A percentile compares a stretch with the other conserved stretches of the same genome.
Conservation (phyloP, 345 rosid species). For the Passiflora organensis region DNA sequence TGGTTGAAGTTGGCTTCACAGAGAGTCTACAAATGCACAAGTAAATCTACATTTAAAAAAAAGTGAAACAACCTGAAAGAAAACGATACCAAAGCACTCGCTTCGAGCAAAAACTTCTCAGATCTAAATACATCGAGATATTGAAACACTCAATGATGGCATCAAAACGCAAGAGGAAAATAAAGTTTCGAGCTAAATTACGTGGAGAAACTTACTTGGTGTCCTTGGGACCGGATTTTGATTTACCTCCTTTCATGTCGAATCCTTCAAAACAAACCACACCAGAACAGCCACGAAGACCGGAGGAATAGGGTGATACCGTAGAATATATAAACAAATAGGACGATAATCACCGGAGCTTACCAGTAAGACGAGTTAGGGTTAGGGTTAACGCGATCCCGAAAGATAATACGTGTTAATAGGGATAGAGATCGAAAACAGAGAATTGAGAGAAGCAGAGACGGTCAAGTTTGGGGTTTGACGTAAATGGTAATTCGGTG, state of each 20-base stretch:
- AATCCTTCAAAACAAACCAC: constrained; percentile 39
- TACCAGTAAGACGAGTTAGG: constrained; percentile 31
- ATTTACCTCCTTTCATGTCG: constrained; percentile 87
- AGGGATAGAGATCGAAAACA: not conserved
- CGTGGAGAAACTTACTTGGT: constrained; percentile 44
- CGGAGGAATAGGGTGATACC: constrained; percentile 1
- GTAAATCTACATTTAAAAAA: not conserved
- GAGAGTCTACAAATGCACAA: constrained; percentile 43
- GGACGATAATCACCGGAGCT: no score
- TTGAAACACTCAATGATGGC: not conserved
- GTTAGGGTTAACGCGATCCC: constrained; percentile 14
- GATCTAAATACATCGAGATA: not conserved
- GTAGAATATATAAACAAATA: not conserved
- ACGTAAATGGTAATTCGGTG: constrained; percentile 56
- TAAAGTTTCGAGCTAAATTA: no score
- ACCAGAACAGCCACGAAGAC: constrained; percentile 21
- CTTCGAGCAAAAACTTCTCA: no score
- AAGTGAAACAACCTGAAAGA: no score
- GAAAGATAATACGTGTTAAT: no score
- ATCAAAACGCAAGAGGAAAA: not conserved
- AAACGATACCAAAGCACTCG: no score
- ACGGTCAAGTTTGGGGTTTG: constrained; percentile 40
- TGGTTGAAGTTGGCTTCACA: constrained; percentile 60
- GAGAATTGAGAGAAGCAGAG: constrained; percentile 12
- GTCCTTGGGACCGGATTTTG: constrained; percentile 70